phyloP scores from a whole-genome alignment of 768 basidiomycete species.

The Naganishia friedmannii region DNA sequence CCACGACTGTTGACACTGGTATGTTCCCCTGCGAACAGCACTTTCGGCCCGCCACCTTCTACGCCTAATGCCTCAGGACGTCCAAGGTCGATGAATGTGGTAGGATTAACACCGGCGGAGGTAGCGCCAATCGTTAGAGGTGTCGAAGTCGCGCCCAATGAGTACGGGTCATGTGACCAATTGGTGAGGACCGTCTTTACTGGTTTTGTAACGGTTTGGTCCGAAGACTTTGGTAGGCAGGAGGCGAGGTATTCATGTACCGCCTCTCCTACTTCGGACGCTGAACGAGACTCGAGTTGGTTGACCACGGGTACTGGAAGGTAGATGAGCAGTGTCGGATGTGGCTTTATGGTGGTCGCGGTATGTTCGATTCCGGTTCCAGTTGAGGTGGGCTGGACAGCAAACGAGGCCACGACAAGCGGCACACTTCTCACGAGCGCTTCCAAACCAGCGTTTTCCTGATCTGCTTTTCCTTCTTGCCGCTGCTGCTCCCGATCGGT shows the following conservation, averaged over 20 bases:
- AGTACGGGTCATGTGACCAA: conserved; percentile 51
- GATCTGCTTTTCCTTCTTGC: conserved; percentile 9
- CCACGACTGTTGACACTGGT: conserved; percentile 54
- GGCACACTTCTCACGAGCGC: conserved; percentile 39
- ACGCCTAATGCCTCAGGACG: conserved; percentile 38
- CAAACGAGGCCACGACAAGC: conserved; percentile 42
- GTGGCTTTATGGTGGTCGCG: conserved; percentile 15
- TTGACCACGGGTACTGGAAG: conserved; percentile 45
- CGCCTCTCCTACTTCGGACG: conserved; percentile 38
- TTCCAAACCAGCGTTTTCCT: conserved; percentile 26
- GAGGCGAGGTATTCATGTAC: conserved; percentile 37
- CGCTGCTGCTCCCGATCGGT: neutral
- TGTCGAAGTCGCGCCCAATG: conserved; percentile 52
- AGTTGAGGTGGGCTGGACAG: neutral
- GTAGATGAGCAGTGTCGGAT: conserved; percentile 45
- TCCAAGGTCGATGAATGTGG: conserved; percentile 46
- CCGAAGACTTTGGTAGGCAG: neutral
- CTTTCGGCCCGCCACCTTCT: conserved; percentile 42
- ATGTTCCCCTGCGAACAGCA: conserved; percentile 55
- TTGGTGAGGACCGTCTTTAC: conserved; percentile 40
- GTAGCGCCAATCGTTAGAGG: conserved; percentile 40
- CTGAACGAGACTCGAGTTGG: conserved; percentile 31
- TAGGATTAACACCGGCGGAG: conserved; percentile 5
- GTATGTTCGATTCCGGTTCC: conserved; percentile 29
- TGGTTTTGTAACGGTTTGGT: conserved; percentile 30